Conservation (phyloP, 2,329 filamentous ascomycete species). For the Fusarium pininemorale region DNA sequence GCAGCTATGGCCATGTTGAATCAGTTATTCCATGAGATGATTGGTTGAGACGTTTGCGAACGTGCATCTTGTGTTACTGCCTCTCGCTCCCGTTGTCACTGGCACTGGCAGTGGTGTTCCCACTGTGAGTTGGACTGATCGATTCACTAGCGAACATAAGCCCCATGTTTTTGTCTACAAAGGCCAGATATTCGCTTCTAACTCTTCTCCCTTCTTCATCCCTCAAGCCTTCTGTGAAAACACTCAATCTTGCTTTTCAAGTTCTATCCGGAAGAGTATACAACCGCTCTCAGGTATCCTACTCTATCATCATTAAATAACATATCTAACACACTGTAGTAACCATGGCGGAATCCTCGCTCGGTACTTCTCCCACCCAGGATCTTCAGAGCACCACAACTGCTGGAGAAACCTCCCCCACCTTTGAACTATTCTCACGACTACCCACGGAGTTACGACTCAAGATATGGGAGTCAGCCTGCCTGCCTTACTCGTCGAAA, state of each 20-base stretch:
- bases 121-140: background rate
- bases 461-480: background rate
- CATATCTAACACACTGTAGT: background rate
- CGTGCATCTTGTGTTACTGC: background rate
- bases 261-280: background rate
- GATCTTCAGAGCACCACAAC: background rate
- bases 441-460: background rate
- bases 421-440: background rate
- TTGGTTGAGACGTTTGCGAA: background rate
- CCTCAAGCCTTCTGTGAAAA: background rate
- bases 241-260: background rate
- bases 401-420: background rate
- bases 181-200: background rate
- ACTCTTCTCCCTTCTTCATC: background rate
- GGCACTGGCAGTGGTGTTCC: background rate
- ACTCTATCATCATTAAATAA: background rate
- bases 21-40: background rate
- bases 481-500: background rate
- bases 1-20: background rate
- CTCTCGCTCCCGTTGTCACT: background rate
- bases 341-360: background rate
- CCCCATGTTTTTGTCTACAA: background rate
- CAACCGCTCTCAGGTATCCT: background rate
- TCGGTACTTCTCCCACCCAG: background rate
- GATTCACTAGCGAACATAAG: background rate